Conservation (phyloP, 805 yeast species). For the Saccharomycopsis sp. region DNA sequence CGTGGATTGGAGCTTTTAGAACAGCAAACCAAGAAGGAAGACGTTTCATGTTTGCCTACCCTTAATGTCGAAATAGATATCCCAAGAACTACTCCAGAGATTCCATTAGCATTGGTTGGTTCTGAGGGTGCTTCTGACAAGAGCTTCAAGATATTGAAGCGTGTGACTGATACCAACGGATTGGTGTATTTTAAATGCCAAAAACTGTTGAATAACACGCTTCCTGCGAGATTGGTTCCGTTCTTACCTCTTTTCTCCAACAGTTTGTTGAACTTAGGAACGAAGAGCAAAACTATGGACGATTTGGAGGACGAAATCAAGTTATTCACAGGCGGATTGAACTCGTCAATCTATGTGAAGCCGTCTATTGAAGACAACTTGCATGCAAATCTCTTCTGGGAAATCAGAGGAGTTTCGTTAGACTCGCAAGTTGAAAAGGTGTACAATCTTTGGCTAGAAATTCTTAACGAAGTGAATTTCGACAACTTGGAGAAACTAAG, state of each 20-base stretch:
- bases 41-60: conserved; percentile 74
- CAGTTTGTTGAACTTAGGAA: conserved; percentile 84
- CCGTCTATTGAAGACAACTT: conserved; percentile 46
- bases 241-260: conserved; percentile 73
- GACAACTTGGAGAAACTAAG: conserved; percentile 57
- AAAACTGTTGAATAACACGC: conserved; percentile 43
- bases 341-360: conserved; percentile 51
- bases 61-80: conserved; percentile 66
- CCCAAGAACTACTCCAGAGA: conserved; percentile 42
- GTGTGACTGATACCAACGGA: conserved; percentile 73
- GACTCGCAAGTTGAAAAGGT: conserved; percentile 55
- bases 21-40: conserved; percentile 64
- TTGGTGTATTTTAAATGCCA: conserved; percentile 69
- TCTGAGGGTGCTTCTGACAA: conserved; percentile 30
- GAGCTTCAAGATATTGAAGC: conserved; percentile 34
- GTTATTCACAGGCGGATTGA: conserved; percentile 76
- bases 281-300: conserved; percentile 60
- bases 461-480: conserved; percentile 66
- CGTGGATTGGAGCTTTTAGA: conserved; percentile 55
- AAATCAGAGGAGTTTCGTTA: conserved; percentile 63
- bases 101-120: conserved; percentile 28
- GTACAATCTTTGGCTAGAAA: conserved; percentile 59
- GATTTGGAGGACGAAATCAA: conserved; percentile 82
- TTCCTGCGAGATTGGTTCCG: conserved; percentile 59
- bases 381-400: conserved; percentile 46